These are phyloP conservation scores for Tanacetum coccineum DNA, from an alignment of 129 eudicot genomes.

Conservation along the genomic window DNA sequence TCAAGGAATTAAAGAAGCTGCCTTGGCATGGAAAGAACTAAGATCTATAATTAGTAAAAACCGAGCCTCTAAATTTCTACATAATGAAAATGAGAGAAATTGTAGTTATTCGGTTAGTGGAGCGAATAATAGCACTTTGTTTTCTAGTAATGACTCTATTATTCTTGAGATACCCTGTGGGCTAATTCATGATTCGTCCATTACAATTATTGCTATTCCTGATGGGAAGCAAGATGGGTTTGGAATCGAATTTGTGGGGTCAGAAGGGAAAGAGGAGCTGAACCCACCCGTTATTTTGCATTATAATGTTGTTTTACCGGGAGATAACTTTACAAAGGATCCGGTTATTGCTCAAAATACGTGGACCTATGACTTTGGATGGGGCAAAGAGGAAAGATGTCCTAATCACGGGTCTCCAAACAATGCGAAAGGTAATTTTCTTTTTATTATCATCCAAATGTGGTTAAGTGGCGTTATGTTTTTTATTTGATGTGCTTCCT, in stretches of 20 bases:
- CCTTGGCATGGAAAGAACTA: constrained; percentile 61
- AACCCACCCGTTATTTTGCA: constrained; percentile 64
- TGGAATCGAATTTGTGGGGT: constrained; percentile 61
- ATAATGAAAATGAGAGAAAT: constrained; percentile 23
- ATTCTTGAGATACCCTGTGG: constrained; percentile 82
- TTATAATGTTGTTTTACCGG: constrained; percentile 60
- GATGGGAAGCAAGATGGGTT: constrained; percentile 53
- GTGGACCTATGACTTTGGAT: constrained; percentile 71
- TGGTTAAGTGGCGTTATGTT: background rate
- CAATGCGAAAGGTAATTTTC: constrained; percentile 43
- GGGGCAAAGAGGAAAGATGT: constrained; percentile 88
- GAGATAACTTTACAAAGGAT: constrained; percentile 80
- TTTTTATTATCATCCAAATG: background rate
- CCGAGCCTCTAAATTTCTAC: constrained; percentile 26
- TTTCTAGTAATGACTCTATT: constrained; percentile 28
- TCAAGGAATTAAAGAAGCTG: constrained; percentile 83
- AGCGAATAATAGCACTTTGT: constrained; percentile 26
- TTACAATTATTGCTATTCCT: constrained; percentile 77
- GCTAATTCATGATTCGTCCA: constrained; percentile 77
- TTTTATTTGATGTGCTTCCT: background rate
- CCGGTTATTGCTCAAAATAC: constrained; percentile 75
- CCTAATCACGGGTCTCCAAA: constrained; percentile 52
- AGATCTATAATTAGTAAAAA: constrained; percentile 33
- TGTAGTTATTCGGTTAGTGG: constrained; percentile 61
- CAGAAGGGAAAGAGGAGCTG: constrained; percentile 36